Base-by-base conservation (phyloP, 495 filamentous ascomycete genomes). In the Xylaria scruposa region DNA sequence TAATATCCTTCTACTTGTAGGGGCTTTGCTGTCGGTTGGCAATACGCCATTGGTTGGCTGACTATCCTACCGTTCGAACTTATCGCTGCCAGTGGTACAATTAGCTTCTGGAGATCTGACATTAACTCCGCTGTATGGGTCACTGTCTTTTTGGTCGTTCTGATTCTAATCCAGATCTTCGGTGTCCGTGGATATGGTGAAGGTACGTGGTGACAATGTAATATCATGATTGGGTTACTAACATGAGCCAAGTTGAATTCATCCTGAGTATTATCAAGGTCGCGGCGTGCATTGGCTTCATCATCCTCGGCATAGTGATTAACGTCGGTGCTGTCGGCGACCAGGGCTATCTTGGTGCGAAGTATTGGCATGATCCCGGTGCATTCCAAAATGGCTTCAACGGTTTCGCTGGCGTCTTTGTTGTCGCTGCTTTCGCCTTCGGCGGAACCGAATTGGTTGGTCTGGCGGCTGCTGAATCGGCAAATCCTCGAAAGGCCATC, bases 11-110 rank as follows among this genome's bases (percentile, higher is more conserved):
- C 3, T 53, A 10, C 10, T 5, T 49, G 9, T 29, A 82, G 81
- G 81, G 92, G 93, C 21, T 94, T 95, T 75, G 90, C 92, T 66
- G 91, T 94, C 81, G 93, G 93, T 29, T 92, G 90, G 90, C 85
- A 91, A 75, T 93, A 92, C 71, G 86, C 87, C 47, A 82, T 91
- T 38, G 78, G 81, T 29, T 92, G 90, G 90, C 70, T 86, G 44
- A 81, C 81, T 21, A 78, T 87, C 24, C 76, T 88, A 10, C 84
- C 85, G 33, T 86, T 87, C 71, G 86, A 88, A 72, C 77, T 87
- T 6, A 84, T 83, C 29, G 85, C 84, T 65, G 86, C 87, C 21
- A 82, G 83, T 36, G 83, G 81, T 70, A 85, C 81, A 53, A 84
- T 82, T 67, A 26, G 70, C 21, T 84, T 77, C 73, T 85, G 84